These are phyloP conservation scores for Exutisphaerella laricina DNA, from an alignment of 2,329 filamentous ascomycete genomes.

Conservation along the genomic window DNA sequence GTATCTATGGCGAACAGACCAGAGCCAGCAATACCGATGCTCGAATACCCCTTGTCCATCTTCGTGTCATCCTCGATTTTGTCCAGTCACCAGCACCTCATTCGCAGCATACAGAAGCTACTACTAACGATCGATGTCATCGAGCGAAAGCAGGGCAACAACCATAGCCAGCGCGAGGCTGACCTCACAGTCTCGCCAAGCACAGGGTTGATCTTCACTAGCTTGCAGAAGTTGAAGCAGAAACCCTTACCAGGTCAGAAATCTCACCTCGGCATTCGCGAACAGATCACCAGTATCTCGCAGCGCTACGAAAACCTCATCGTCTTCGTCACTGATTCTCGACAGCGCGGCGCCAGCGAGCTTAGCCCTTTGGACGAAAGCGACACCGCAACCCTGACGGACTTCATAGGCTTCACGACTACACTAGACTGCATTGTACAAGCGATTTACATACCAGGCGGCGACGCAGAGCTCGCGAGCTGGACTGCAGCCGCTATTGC, in stretches of 20 bases:
- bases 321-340: constrained; percentile 36
- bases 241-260: constrained; percentile 59
- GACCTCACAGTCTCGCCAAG: constrained; percentile 67
- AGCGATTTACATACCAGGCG: constrained; percentile 37
- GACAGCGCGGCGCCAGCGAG: neutral
- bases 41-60: constrained; percentile 35
- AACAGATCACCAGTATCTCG: constrained; percentile 51
- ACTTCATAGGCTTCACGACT: constrained; percentile 41
- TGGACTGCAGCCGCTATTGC: constrained; percentile 43
- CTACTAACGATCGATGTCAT: constrained; percentile 51
- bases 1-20: neutral
- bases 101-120: constrained; percentile 47
- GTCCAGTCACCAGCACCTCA: constrained; percentile 40
- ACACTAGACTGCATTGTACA: constrained; percentile 37
- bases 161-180: constrained; percentile 47
- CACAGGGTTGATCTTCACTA: constrained; percentile 65
- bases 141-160: constrained; percentile 48
- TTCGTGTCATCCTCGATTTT: constrained; percentile 50
- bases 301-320: constrained; percentile 61
- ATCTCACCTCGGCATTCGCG: constrained; percentile 43
- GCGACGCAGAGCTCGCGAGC: constrained; percentile 36
- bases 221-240: constrained; percentile 67
- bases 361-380: constrained; percentile 23
- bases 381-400: constrained; percentile 32
- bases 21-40: neutral